Conservation (phyloP, 257 asterid genomes). For the Ocimum tenuiflorum region DNA sequence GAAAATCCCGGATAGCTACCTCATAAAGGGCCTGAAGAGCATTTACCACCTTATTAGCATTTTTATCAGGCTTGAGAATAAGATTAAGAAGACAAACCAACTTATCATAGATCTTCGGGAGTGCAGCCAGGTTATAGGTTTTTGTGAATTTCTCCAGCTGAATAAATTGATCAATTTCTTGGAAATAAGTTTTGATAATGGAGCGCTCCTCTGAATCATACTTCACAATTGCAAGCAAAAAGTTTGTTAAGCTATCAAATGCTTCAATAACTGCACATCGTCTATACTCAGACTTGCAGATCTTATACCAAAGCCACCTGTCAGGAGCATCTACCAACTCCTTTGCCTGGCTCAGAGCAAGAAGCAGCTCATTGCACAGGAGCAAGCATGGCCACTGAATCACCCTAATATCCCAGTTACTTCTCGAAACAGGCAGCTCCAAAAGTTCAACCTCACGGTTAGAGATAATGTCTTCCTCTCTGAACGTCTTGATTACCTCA, state of each 20-base stretch:
- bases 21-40: constrained; percentile 96
- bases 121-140: constrained; percentile 58
- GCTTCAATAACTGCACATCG: constrained; percentile 95
- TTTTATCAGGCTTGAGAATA: constrained; percentile 54
- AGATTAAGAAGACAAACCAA: constrained; percentile 67
- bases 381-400: constrained; percentile 98
- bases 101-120: constrained; percentile 64
- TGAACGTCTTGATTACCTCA: constrained; percentile 69
- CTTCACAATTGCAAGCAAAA: constrained; percentile 67
- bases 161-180: constrained; percentile 78
- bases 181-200: constrained; percentile 69
- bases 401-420: constrained; percentile 85
- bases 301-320: constrained; percentile 87
- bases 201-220: constrained; percentile 75
- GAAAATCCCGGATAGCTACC: constrained; percentile 81
- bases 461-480: constrained; percentile 90
- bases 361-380: constrained; percentile 83
- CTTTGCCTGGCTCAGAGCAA: constrained; percentile 90
- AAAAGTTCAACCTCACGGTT: constrained; percentile 89
- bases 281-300: constrained; percentile 80
- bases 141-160: constrained; percentile 77
- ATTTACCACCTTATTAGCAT: constrained; percentile 70
- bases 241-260: constrained; percentile 64
- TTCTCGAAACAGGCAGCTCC: constrained; percentile 66
- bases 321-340: constrained; percentile 98